Evolutionary conservation across 129 eudicot genomes (phyloP).

Genomic region (Flaveria ramosissima): DNA sequence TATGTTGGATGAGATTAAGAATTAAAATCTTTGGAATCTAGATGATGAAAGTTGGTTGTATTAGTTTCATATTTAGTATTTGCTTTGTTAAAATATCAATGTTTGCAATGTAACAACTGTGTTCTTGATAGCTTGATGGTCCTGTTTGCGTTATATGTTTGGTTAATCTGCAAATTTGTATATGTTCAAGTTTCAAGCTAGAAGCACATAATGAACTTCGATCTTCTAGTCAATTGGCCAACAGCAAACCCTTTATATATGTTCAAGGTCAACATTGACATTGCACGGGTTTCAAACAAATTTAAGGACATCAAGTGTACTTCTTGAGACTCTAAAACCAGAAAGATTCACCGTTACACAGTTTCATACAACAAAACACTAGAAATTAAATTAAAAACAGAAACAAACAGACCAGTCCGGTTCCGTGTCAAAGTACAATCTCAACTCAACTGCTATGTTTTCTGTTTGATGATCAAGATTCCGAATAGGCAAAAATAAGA

Average conservation of each 20-base stretch:
- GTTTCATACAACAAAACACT: neutral
- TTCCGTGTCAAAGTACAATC: slow-evolving; percentile 17
- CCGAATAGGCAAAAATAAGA: neutral
- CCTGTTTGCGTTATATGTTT: neutral
- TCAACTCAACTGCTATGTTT: slow-evolving; percentile 13
- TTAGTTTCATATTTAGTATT: slow-evolving; percentile 6
- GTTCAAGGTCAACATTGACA: no score
- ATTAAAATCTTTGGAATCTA: neutral
- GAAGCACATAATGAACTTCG: neutral
- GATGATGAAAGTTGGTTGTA: neutral
- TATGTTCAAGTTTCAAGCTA: neutral
- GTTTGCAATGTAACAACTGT: slow-evolving; percentile 1
- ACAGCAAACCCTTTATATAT: neutral
- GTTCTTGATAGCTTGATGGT: neutral
- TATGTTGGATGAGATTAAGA: neutral
- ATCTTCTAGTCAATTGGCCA: neutral
- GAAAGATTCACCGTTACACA: neutral
- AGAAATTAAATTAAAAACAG: slow-evolving; percentile 1
- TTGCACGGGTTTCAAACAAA: no score
- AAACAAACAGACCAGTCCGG: slow-evolving; percentile 15
- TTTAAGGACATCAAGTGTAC: neutral
- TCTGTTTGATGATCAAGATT: slow-evolving; percentile 5
- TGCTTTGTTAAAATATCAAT: neutral
- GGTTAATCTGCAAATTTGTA: no score
- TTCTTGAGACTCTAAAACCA: neutral